Percentiles rank a stretch among this genome's conserved stretches.
Conservation (phyloP, 192 early-diverging fungal species). For the Entomortierella chlamydospora region DNA sequence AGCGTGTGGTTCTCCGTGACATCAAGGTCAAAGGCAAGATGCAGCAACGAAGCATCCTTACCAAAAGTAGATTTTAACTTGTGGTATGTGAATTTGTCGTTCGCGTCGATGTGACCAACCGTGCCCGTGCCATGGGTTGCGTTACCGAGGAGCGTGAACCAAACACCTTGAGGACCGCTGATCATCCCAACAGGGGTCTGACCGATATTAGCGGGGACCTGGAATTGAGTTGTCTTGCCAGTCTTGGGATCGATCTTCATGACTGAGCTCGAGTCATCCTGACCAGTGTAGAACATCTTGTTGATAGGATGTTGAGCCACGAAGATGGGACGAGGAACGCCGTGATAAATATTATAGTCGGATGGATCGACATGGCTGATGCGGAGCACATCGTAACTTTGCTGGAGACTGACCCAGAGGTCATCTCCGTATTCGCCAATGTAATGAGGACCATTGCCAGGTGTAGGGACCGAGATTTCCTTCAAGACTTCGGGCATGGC, state of each 20-base stretch:
- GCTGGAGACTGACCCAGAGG: constrained; percentile 29
- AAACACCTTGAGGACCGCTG: constrained; percentile 21
- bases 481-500: not conserved
- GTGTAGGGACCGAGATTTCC: constrained; percentile 13
- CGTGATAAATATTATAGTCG: constrained; percentile 11
- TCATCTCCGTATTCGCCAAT: constrained; percentile 32
- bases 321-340: constrained; percentile 15
- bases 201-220: not conserved
- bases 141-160: constrained; percentile 31
- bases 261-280: constrained; percentile 12
- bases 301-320: constrained; percentile 31
- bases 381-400: constrained; percentile 18
- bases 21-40: constrained; percentile 31
- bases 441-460: constrained; percentile 36
- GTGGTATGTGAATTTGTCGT: constrained; percentile 13
- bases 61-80: constrained; percentile 6
- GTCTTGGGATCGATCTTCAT: constrained; percentile 22
- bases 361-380: constrained; percentile 16
- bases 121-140: constrained; percentile 25
- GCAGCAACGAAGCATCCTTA: constrained; percentile 16
- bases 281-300: constrained; percentile 16
- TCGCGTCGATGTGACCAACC: constrained; percentile 12
- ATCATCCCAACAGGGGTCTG: constrained; percentile 36
- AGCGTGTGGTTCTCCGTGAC: constrained; percentile 1
- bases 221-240: not conserved